These are phyloP conservation scores for Tricharina praecox DNA, from an alignment of 495 filamentous ascomycete species.

Conservation along the genomic window DNA sequence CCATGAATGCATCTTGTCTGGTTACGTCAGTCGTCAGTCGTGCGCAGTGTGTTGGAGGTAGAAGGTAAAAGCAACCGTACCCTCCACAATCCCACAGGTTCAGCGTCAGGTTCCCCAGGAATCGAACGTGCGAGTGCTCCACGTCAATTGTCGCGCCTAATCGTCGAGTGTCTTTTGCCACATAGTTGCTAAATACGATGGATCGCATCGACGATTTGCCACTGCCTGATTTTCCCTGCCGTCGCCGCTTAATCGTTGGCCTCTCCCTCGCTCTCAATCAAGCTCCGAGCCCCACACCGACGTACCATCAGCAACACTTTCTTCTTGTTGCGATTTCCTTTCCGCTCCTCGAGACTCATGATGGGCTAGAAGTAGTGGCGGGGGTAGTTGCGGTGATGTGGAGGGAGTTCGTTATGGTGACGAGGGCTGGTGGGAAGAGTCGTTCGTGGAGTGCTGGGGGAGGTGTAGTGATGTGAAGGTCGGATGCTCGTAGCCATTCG, in stretches of 20 bases:
- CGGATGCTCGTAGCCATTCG: no score
- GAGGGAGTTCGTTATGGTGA: no score
- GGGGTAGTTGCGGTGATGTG: background rate
- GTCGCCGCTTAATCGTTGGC: no score
- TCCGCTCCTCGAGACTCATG: conserved; percentile 5
- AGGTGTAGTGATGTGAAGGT: no score
- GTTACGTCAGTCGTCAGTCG: background rate
- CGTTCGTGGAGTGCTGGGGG: no score
- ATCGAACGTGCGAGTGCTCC: conserved; percentile 93
- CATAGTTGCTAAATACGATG: conserved; percentile 96
- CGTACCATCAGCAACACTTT: conserved; percentile 6
- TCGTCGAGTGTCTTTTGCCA: conserved; percentile 85
- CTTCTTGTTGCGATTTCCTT: conserved; percentile 3
- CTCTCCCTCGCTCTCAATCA: no score
- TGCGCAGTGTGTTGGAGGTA: background rate
- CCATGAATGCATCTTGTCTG: conserved; percentile 96
- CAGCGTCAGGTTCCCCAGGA: conserved; percentile 87
- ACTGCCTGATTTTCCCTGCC: conserved; percentile 80
- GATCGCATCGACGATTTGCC: conserved; percentile 98
- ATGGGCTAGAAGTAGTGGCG: background rate
- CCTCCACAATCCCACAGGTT: conserved; percentile 98
- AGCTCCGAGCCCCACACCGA: no score
- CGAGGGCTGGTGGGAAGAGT: no score
- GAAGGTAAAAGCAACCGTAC: conserved; percentile 29
- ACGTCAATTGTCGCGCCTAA: conserved; percentile 97